These are phyloP conservation scores for Osmanthus fragrans DNA, from an alignment of 257 asterid genomes.

Conservation along the genomic window DNA sequence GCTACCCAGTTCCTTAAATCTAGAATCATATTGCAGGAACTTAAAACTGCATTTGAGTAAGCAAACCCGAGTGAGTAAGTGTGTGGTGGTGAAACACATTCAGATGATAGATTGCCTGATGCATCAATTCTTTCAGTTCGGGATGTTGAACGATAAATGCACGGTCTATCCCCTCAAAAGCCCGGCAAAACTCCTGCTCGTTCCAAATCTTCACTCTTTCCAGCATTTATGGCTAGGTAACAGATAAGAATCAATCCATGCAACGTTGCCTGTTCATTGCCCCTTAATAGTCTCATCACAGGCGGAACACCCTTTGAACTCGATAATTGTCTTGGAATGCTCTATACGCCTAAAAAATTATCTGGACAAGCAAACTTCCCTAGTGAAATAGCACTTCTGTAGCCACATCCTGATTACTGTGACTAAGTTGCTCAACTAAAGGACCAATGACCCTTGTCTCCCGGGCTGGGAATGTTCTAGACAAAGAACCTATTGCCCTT, in stretches of 20 bases:
- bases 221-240: slow-evolving; percentile 70
- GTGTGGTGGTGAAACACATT: slow-evolving; percentile 49
- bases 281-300: slow-evolving; percentile 55
- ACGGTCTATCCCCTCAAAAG: slow-evolving; percentile 61
- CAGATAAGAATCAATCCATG: slow-evolving; percentile 59
- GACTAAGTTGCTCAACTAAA: slow-evolving; percentile 52
- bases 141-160: slow-evolving; percentile 46
- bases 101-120: slow-evolving; percentile 50
- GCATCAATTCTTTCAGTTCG: slow-evolving; percentile 56
- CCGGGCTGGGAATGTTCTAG: slow-evolving; percentile 79
- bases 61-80: slow-evolving; percentile 62
- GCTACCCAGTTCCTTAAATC: slow-evolving; percentile 5
- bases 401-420: slow-evolving; percentile 55
- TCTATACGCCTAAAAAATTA: slow-evolving; percentile 58
- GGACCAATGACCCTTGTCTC: slow-evolving; percentile 68
- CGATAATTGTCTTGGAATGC: slow-evolving; percentile 69
- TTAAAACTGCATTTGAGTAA: slow-evolving; percentile 42
- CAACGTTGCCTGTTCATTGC: slow-evolving; percentile 47
- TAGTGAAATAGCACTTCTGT: slow-evolving; percentile 59
- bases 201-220: slow-evolving; percentile 64
- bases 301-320: slow-evolving; percentile 58
- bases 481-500: slow-evolving; percentile 62
- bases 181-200: slow-evolving; percentile 59
- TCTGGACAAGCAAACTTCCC: slow-evolving; percentile 64
- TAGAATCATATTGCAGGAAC: slow-evolving; percentile 17